Conservation (phyloP, 331 rosid genomes). For the Telfairia occidentalis region DNA sequence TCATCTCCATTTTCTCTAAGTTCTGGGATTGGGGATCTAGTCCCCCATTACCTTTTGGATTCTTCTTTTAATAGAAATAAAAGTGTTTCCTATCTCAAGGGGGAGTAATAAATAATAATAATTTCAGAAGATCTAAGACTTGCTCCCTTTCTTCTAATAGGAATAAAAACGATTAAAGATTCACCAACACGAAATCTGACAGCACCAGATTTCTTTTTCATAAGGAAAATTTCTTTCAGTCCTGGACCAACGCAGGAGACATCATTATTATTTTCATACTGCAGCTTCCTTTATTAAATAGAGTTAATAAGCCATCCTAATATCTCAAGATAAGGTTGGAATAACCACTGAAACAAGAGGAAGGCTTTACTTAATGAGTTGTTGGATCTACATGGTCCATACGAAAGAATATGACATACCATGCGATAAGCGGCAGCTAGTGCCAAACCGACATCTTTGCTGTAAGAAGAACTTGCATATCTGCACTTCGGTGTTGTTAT, state of each 20-base stretch:
- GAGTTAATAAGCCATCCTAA: conserved; percentile 3
- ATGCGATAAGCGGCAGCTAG: conserved; percentile 86
- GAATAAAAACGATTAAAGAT: neutral
- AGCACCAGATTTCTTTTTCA: neutral
- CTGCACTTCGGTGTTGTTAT: conserved; percentile 46
- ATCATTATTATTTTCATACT: neutral
- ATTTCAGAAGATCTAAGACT: neutral
- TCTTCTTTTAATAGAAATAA: neutral
- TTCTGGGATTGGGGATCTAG: neutral
- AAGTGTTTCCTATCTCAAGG: neutral
- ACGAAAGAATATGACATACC: conserved; percentile 48
- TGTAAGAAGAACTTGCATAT: conserved; percentile 76
- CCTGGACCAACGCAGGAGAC: neutral
- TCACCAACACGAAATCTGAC: neutral
- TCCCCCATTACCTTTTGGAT: neutral
- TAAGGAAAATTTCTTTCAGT: neutral
- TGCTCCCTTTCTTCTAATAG: neutral
- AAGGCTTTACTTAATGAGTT: conserved; percentile 4
- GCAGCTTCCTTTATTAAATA: neutral
- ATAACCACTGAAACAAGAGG: conserved; percentile 9
- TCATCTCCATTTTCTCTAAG: neutral
- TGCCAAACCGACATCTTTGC: conserved; percentile 88
- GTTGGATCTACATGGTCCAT: conserved; percentile 9
- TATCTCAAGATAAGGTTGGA: conserved; percentile 12
- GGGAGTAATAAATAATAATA: neutral